A percentile compares a stretch with the other conserved stretches of the same genome.
These are phyloP conservation scores for Chaetomiaceae sp. DNA, from an alignment of 2,329 filamentous ascomycete species.

Conservation along the genomic window DNA sequence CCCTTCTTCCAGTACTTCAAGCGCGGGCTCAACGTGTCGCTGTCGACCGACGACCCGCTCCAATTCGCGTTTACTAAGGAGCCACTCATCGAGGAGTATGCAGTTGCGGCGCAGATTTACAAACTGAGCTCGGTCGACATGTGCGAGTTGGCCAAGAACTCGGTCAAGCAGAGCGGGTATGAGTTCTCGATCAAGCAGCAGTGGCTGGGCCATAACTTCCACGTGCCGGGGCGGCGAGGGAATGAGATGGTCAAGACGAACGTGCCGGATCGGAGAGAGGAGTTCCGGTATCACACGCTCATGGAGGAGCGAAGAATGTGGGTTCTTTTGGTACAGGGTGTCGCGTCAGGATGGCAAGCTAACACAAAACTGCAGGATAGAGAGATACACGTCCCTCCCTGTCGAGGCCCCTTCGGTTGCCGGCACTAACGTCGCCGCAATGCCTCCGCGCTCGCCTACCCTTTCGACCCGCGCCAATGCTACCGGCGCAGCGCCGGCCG, in stretches of 20 bases:
- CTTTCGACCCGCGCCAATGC: background rate
- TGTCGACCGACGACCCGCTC: slow-evolving; percentile 93
- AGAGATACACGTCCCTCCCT: slow-evolving; percentile 40
- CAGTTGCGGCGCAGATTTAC: slow-evolving; percentile 96
- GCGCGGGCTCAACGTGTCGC: slow-evolving; percentile 87
- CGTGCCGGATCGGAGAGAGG: slow-evolving; percentile 86
- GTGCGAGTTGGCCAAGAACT: slow-evolving; percentile 97
- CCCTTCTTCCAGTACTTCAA: slow-evolving; percentile 95
- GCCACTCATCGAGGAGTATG: slow-evolving; percentile 95
- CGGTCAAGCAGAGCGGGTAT: slow-evolving; percentile 90
- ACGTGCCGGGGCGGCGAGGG: slow-evolving; percentile 72
- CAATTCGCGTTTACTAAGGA: slow-evolving; percentile 99
- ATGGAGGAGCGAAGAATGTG: slow-evolving; percentile 81
- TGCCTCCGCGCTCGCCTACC: slow-evolving; percentile 8
- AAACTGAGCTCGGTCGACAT: slow-evolving; percentile 96
- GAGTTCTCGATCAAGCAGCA: slow-evolving; percentile 83
- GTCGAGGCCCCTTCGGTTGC: slow-evolving; percentile 20
- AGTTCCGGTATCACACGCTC: slow-evolving; percentile 83
- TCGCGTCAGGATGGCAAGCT: background rate
- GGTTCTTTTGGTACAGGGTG: slow-evolving; percentile 34
- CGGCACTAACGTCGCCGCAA: slow-evolving; percentile 5
- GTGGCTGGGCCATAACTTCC: slow-evolving; percentile 80
- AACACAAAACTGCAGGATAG: slow-evolving; percentile 33
- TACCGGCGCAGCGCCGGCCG: background rate
- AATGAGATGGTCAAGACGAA: slow-evolving; percentile 97